Base-by-base conservation (phyloP, 306 rosid genomes). In the Argentina anserina region DNA sequence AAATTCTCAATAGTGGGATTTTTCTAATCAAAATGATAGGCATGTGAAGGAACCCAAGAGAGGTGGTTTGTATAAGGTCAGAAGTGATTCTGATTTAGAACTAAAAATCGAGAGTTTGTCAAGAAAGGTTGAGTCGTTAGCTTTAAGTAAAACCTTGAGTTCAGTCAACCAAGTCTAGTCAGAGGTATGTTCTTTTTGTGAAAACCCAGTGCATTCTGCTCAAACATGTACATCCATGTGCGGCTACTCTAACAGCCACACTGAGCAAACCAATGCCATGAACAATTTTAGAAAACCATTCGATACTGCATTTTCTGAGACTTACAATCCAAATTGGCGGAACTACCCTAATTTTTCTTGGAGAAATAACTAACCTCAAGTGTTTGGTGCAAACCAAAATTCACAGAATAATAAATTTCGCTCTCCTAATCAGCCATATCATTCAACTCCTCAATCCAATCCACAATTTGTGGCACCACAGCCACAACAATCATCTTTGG, bases 331-430 rank as follows among this genome's bases (percentile, higher is more conserved):
- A 9, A 55, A 25, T 25, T 53, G 17, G 34, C 11, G 33, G 7
- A 21, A 55, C 14, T 28, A 70, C 74, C 74, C 74, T 37, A 70
- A 70, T 37, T 37, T 37, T 6, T 37, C 40, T 37, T 37, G 40
- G 40, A 37, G 40, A 55, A 10, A 13, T 0, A 23, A 0, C 17
- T 0, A 9, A 55, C 17, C 61, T 11, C 17, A 55, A 25, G 4
- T 10, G 17, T 21, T 55, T 0, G 7, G 29, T 21, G 61, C 15
- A 11, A 50, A 50, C 56, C 56, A 50, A 9, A 55, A 55, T 55
- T 55, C 61, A 55, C 33, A 11, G 0, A 23, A 55, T 3, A 10
- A 55, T 55, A 15, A 9, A 55, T 55, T 55, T 0, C 14, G 7
- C 14, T 2, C 61, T 55, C 61, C 61, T 55, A 10, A 20, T 10